Evolutionary conservation across 257 asterid species (phyloP), one percentile per base, ranked within the genome.

Genomic region (Pogostemon cablin): DNA sequence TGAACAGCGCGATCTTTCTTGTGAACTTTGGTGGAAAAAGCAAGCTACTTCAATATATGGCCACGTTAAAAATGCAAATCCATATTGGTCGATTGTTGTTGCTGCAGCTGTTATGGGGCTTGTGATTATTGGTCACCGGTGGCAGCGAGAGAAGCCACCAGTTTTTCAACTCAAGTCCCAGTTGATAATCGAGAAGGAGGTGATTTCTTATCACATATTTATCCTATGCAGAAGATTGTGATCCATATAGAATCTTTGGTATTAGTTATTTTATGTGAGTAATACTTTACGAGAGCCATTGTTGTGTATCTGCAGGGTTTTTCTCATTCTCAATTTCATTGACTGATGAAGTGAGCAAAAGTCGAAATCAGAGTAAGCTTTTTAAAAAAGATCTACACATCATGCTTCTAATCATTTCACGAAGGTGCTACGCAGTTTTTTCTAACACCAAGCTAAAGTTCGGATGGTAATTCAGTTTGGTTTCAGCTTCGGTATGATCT

Each of bases 1-100:
- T 61, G 84, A 75, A 59, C 58, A 8, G 11, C 53, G 76, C 35
- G 50, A 73, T 64, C 83, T 77, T 74, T 92, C 96, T 8, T 80
- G 88, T 72, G 90, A 87, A 66, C 88, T 95, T 78, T 86, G 97
- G 97, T 91, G 97, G 97, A 89, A 85, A 78, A 84, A 74, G 67
- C 80, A 62, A 39, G 91, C 91, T 65, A 71, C 72, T 79, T 82
- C 95, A 62, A 50, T 91, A 20, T 85, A 83, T 57, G 72, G 75
- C 20, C 90, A 77, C 52, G 92, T 87, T 3, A 91, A 87, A 83
- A 90, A 86, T 25, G 86, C 86, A 15, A 84, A 86, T 49, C 72
- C 97, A 53, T 79, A 82, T 67, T 89, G 95, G 97, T 87, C 97
- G 25, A 68, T 89, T 57, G 84, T 87, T 39, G 75, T 86, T 72